Percentiles rank a stretch among this genome's conserved stretches.
These are phyloP conservation scores for Funneliformis caledonium DNA, from an alignment of 371 early-diverging fungal species.

Conservation along the genomic window DNA sequence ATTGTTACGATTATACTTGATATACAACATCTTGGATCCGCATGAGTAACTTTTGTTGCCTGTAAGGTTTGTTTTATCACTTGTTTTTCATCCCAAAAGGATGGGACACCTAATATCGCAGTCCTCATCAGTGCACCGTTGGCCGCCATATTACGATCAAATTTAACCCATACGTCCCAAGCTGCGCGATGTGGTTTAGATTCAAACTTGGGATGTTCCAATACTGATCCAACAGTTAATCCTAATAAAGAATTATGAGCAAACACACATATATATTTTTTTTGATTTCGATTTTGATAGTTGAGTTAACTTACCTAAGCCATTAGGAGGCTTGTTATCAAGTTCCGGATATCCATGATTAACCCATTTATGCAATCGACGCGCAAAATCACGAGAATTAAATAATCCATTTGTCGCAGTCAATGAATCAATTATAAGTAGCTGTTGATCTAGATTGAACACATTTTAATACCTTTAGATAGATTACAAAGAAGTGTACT, in stretches of 20 bases:
- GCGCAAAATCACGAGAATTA: slow-evolving; percentile 56
- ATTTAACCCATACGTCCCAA: slow-evolving; percentile 47
- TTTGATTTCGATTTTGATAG: neutral
- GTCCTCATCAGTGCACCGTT: slow-evolving; percentile 72
- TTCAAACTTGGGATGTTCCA: slow-evolving; percentile 52
- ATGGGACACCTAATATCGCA: slow-evolving; percentile 60
- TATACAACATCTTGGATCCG: slow-evolving; percentile 70
- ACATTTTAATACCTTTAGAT: neutral
- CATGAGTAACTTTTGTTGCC: slow-evolving; percentile 66
- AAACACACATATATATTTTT: neutral
- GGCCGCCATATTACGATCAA: slow-evolving; percentile 51
- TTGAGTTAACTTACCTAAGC: slow-evolving; percentile 41
- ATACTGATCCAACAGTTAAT: slow-evolving; percentile 56
- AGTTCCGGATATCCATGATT: slow-evolving; percentile 57
- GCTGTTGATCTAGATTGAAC: slow-evolving; percentile 56
- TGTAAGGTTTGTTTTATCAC: slow-evolving; percentile 64
- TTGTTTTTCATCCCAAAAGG: slow-evolving; percentile 66
- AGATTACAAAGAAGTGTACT: neutral
- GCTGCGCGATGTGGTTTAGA: slow-evolving; percentile 51
- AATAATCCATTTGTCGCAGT: slow-evolving; percentile 58
- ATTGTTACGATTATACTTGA: slow-evolving; percentile 62
- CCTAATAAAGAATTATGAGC: slow-evolving; percentile 40
- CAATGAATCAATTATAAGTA: slow-evolving; percentile 61
- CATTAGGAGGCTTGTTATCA: slow-evolving; percentile 56
- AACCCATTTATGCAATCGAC: slow-evolving; percentile 55